Percentiles rank a stretch among this genome's conserved stretches.
phyloP scores from a whole-genome alignment of 164 flowering plant genomes.

The Aristolochia fimbriata region DNA sequence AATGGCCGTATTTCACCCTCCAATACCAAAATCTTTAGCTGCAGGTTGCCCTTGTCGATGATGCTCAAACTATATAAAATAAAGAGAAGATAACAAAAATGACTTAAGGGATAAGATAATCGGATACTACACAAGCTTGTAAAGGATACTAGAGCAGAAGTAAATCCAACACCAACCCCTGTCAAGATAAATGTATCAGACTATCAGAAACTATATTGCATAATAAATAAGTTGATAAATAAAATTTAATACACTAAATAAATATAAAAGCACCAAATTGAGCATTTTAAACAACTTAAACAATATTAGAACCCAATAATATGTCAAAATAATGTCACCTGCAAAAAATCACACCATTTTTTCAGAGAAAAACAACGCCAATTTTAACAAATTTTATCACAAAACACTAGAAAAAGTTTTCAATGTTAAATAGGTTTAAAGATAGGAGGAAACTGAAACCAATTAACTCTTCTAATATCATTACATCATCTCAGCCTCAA shows the following conservation, averaged over 20 bases:
- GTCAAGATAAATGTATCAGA: slow-evolving; percentile 15
- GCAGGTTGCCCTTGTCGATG: too few relatives aligned
- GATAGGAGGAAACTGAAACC: not conserved
- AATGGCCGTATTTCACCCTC: too few relatives aligned
- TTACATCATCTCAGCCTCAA: not conserved
- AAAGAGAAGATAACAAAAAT: too few relatives aligned
- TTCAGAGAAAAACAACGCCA: not conserved
- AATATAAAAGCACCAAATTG: not conserved
- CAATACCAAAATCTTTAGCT: too few relatives aligned
- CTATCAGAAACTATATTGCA: slow-evolving; percentile 2
- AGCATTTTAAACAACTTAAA: too few relatives aligned
- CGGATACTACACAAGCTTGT: too few relatives aligned
- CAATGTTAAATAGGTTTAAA: not conserved
- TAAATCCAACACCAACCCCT: slow-evolving; percentile 99
- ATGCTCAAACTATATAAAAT: too few relatives aligned
- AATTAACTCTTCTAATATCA: not conserved
- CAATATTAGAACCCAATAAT: too few relatives aligned
- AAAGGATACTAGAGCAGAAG: slow-evolving; percentile 97
- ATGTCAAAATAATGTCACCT: not conserved
- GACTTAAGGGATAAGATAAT: too few relatives aligned
- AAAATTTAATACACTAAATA: not conserved
- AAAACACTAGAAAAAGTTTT: not conserved
- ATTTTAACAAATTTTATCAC: not conserved
- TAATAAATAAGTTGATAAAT: not conserved
- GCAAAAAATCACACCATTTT: not conserved